Conservation (phyloP, 257 asterid genomes). For the Eustoma russellianum region DNA sequence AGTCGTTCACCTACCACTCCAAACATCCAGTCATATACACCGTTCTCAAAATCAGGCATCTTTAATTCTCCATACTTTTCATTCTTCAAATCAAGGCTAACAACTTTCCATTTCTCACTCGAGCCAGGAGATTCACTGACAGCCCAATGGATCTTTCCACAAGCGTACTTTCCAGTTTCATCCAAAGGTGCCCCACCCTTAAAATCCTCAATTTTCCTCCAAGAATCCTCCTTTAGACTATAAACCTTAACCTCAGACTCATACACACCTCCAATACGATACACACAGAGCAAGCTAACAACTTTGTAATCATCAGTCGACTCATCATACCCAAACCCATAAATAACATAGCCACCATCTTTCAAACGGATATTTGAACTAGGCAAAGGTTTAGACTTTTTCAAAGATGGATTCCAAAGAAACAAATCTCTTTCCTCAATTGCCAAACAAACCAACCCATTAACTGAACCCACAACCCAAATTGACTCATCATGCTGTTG, state of each 20-base stretch:
- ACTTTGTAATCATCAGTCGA: constrained; percentile 39
- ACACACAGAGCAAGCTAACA: constrained; percentile 29
- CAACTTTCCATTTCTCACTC: constrained; percentile 26
- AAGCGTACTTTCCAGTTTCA: constrained; percentile 24
- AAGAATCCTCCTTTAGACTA: constrained; percentile 34
- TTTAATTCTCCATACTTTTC: constrained; percentile 31
- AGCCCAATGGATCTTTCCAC: constrained; percentile 56
- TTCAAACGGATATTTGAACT: constrained; percentile 3
- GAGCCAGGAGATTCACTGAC: neutral
- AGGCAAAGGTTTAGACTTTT: constrained; percentile 13
- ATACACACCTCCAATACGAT: constrained; percentile 6
- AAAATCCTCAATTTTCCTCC: constrained; percentile 33
- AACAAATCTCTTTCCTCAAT: constrained; percentile 9
- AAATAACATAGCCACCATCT: constrained; percentile 8
- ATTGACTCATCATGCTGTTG: neutral
- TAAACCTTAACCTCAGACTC: constrained; percentile 32
- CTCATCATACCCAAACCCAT: constrained; percentile 28
- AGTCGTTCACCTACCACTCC: constrained; percentile 29
- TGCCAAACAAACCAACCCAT: constrained; percentile 22
- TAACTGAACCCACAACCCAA: constrained; percentile 20
- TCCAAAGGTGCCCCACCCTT: constrained; percentile 19
- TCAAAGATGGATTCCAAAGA: constrained; percentile 22
- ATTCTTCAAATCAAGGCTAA: constrained; percentile 32
- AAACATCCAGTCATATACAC: constrained; percentile 11
- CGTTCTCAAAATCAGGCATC: constrained; percentile 22